Conservation (phyloP, 495 filamentous ascomycete species). For the Antarctomyces pellizariae region DNA sequence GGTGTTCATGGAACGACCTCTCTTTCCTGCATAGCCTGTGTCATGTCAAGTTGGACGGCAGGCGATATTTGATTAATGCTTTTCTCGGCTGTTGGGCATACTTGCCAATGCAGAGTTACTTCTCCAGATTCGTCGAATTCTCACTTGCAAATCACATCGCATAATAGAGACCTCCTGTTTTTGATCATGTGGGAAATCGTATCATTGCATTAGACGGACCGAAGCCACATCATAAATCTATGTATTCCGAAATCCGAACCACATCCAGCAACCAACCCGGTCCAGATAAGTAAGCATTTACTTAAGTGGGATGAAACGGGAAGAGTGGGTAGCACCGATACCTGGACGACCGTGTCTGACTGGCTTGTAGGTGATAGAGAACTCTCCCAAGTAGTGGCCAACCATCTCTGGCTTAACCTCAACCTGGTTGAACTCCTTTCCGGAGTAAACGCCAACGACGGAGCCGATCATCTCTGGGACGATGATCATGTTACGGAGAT, state of each 20-base stretch:
- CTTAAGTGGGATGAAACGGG: slow-evolving; percentile 99
- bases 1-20: too few species aligned
- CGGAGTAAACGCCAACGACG: slow-evolving; percentile 96
- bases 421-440: slow-evolving; percentile 99
- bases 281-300: slow-evolving; percentile 25
- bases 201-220: background rate
- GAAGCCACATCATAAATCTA: background rate
- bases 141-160: too few species aligned
- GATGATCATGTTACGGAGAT: slow-evolving; percentile 97
- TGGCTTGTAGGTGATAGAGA: slow-evolving; percentile 98
- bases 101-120: too few species aligned
- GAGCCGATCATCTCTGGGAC: slow-evolving; percentile 98
- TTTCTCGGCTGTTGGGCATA: too few species aligned
- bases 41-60: too few species aligned
- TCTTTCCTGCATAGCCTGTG: too few species aligned
- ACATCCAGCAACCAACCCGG: slow-evolving; percentile 7
- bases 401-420: slow-evolving; percentile 99
- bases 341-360: slow-evolving; percentile 99
- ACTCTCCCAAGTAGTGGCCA: slow-evolving; percentile 96
- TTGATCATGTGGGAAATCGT: slow-evolving; percentile 1
- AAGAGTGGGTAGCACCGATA: slow-evolving; percentile 99
- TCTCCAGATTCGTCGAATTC: too few species aligned
- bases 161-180: too few species aligned
- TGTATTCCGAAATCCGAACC: slow-evolving; percentile 1
- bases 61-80: too few species aligned